These are phyloP conservation scores for Lyophyllum shimeji DNA, from an alignment of 768 basidiomycete genomes.

Conservation along the genomic window DNA sequence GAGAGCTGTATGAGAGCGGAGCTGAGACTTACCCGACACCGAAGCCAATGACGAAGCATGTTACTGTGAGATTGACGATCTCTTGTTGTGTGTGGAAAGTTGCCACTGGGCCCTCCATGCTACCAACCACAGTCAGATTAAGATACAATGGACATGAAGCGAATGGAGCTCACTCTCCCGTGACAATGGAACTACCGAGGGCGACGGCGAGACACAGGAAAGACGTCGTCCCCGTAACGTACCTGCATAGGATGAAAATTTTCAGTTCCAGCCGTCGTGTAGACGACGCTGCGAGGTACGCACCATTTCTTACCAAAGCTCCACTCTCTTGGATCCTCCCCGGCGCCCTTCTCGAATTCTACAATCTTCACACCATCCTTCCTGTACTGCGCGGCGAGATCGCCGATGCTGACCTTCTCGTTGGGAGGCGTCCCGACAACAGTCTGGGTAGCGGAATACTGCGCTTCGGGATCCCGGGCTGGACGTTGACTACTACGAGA, in stretches of 20 bases:
- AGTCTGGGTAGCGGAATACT: constrained; percentile 1
- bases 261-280: background rate
- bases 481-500: background rate
- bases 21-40: too few relatives aligned
- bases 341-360: constrained; percentile 10
- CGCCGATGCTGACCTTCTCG: constrained; percentile 28
- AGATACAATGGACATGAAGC: background rate
- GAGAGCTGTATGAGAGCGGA: too few relatives aligned
- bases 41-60: constrained; percentile 43
- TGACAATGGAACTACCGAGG: constrained; percentile 38
- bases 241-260: constrained; percentile 22
- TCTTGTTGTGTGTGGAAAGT: constrained; percentile 33
- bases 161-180: constrained; percentile 34
- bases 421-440: constrained; percentile 4
- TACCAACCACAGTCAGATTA: constrained; percentile 8
- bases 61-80: constrained; percentile 40
- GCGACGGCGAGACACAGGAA: constrained; percentile 37
- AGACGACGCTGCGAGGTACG: background rate
- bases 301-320: constrained; percentile 32
- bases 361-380: constrained; percentile 7
- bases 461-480: constrained; percentile 4
- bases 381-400: constrained; percentile 25
- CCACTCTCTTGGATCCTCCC: constrained; percentile 11
- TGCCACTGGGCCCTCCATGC: constrained; percentile 31
- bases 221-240: constrained; percentile 32